Base-by-base conservation (phyloP, 495 filamentous ascomycete species). In the Echria macrotheca region DNA sequence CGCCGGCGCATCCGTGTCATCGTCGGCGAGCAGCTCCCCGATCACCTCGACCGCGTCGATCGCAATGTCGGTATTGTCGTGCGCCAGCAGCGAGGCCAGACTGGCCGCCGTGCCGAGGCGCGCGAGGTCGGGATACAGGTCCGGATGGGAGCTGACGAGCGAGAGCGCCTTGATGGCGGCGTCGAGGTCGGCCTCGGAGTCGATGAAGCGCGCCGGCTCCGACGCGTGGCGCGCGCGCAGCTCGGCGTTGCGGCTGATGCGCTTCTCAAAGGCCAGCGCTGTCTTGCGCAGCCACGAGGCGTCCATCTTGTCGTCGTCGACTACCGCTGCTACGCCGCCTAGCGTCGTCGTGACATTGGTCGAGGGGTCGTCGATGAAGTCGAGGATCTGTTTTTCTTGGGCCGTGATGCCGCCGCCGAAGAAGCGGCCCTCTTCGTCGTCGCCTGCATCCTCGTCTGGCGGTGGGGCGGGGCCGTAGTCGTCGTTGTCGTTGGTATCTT, bases 1-100 rank as follows among this genome's bases (percentile, higher is more conserved):
- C 5, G 89, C 89, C 33, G 85, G 76, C 2, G 96, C 88, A n/a
- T n/a, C n/a, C n/a, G n/a, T n/a, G n/a, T n/a, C n/a, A 64, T 96
- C 93, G 60, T 97, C 91, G 60, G 96, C 93, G 14, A 89, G 95
- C 54, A 99, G 68, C 73, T 99, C 93, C 50, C 80, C 80, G 44
- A 99, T 83, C 32, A 96, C 90, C 63, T 97, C 89, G 4, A 96
- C 81, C 0, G 83, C 86, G 57, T 84, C 88, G 53, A 96, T 95
- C 5, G 93, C 90, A 53, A 99, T 95, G 66, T 99, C 93, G 1
- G 91, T 88, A 66, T 99, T 99, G 58, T 99, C 93, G 61, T 97
- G 93, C 5, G 91, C 83, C 21, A 99, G 69, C 41, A 99, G 65
- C 1, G 81, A 77, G 1, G 95, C 86, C 46, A 99, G 67, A 14